Evolutionary conservation across 2,329 filamentous ascomycete genomes (phyloP).

Genomic region (Aspergillus pseudotamarii): DNA sequence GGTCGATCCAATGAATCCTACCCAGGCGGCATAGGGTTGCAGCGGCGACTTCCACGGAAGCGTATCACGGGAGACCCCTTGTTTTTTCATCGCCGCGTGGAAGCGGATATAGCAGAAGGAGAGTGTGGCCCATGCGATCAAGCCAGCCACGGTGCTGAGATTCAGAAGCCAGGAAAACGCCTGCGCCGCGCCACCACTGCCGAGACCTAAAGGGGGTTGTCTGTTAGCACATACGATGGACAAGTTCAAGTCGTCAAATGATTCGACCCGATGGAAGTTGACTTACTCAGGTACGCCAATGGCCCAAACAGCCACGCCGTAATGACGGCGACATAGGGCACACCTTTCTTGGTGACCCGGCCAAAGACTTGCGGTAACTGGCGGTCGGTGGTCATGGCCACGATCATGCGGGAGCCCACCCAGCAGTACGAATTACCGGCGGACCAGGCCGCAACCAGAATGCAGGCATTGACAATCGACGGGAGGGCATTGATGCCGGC

Average conservation of each 20-base stretch:
- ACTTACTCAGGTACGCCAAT: constrained; percentile 45
- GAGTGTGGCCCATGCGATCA: constrained; percentile 53
- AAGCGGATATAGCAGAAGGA: constrained; percentile 55
- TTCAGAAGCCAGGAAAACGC: constrained; percentile 49
- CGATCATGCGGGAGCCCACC: constrained; percentile 62
- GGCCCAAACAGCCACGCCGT: constrained; percentile 52
- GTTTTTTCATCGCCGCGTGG: constrained; percentile 47
- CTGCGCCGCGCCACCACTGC: constrained; percentile 36
- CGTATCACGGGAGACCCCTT: constrained; percentile 39
- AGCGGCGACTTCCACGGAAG: constrained; percentile 54
- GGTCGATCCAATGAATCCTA: constrained; percentile 58
- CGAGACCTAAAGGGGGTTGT: constrained; percentile 28
- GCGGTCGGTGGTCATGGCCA: constrained; percentile 61
- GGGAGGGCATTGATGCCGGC: constrained; percentile 39
- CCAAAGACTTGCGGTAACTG: constrained; percentile 62
- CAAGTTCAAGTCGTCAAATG: neutral
- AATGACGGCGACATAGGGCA: constrained; percentile 62
- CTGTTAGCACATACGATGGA: neutral
- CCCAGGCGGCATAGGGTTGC: constrained; percentile 66
- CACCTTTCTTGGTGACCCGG: constrained; percentile 54
- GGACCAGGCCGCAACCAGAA: constrained; percentile 44
- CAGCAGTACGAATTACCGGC: constrained; percentile 48
- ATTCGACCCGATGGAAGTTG: too few relatives aligned
- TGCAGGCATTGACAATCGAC: constrained; percentile 38
- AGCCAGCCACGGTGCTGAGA: constrained; percentile 49